Conservation (phyloP, 805 yeast species). For the Yarrowia porcina region DNA sequence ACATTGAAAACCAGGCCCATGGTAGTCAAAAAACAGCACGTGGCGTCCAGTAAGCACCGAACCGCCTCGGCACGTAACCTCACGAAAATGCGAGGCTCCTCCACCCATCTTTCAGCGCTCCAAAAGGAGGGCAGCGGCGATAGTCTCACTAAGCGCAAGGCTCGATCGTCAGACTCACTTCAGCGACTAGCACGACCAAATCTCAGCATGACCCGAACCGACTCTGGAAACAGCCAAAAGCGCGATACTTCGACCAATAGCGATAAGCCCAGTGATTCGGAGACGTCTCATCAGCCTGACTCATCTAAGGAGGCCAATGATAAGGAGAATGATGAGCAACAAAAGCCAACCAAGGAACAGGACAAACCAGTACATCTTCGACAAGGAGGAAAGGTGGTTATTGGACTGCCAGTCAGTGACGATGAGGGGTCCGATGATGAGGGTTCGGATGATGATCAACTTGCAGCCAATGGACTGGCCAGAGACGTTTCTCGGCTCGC, state of each 20-base stretch:
- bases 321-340: slow-evolving; percentile 3
- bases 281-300: background rate
- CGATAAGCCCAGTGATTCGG: background rate
- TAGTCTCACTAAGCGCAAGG: slow-evolving; percentile 20
- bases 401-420: slow-evolving; percentile 12
- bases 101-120: slow-evolving; percentile 6
- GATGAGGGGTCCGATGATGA: slow-evolving; percentile 6
- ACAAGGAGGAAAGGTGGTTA: slow-evolving; percentile 16
- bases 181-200: slow-evolving; percentile 5
- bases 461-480: background rate
- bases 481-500: background rate
- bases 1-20: background rate
- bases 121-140: slow-evolving; percentile 6
- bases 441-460: background rate
- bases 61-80: slow-evolving; percentile 15
- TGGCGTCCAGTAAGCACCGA: slow-evolving; percentile 16
- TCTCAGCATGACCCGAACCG: slow-evolving; percentile 6
- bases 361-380: slow-evolving; percentile 7
- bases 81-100: slow-evolving; percentile 14
- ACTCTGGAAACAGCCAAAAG: background rate
- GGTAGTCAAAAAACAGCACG: slow-evolving; percentile 22
- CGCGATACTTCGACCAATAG: background rate
- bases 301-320: background rate
- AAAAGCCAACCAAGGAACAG: background rate
- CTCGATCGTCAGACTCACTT: slow-evolving; percentile 20